Evolutionary conservation across 2,329 filamentous ascomycete species (phyloP).

Genomic region (Fusarium sororula): DNA sequence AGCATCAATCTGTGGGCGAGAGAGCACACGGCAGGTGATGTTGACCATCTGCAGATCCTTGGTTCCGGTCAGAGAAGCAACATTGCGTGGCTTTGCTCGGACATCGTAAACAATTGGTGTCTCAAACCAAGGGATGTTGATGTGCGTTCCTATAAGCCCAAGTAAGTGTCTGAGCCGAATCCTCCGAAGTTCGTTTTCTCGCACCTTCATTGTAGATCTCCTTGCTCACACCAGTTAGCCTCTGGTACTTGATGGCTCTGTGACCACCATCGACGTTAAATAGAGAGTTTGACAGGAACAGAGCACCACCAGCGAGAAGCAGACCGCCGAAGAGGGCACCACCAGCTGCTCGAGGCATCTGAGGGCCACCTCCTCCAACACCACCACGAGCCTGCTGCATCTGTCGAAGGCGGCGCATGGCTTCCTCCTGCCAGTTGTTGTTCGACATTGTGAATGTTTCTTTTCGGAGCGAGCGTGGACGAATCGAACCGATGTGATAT

Average conservation of each 20-base stretch:
- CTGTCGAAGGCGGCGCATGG: constrained; percentile 60
- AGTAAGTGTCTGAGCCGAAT: constrained; percentile 28
- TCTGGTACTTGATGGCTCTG: constrained; percentile 97
- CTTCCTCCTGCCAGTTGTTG: constrained; percentile 59
- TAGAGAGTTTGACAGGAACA: constrained; percentile 67
- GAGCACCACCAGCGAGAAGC: constrained; percentile 59
- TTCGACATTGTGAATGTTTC: constrained; percentile 43
- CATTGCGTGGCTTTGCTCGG: constrained; percentile 95
- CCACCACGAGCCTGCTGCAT: constrained; percentile 56
- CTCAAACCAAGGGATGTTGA: constrained; percentile 96
- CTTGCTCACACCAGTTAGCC: constrained; percentile 90
- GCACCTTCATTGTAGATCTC: constrained; percentile 96
- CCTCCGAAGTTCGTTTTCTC: constrained; percentile 27
- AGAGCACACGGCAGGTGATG: constrained; percentile 99
- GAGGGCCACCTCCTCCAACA: constrained; percentile 55
- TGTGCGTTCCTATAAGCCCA: constrained; percentile 77
- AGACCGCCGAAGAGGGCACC: constrained; percentile 53
- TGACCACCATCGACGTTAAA: constrained; percentile 97
- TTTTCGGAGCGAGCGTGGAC: constrained; percentile 3
- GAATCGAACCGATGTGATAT: constrained; percentile 26
- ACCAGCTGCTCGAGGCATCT: constrained; percentile 52
- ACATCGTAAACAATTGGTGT: constrained; percentile 97
- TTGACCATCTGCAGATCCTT: constrained; percentile 99
- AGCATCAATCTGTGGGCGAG: constrained; percentile 84
- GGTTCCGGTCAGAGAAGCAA: constrained; percentile 95